Evolutionary conservation across 1,284 basidiomycete genomes (phyloP).

Genomic region (Irpex sp.): DNA sequence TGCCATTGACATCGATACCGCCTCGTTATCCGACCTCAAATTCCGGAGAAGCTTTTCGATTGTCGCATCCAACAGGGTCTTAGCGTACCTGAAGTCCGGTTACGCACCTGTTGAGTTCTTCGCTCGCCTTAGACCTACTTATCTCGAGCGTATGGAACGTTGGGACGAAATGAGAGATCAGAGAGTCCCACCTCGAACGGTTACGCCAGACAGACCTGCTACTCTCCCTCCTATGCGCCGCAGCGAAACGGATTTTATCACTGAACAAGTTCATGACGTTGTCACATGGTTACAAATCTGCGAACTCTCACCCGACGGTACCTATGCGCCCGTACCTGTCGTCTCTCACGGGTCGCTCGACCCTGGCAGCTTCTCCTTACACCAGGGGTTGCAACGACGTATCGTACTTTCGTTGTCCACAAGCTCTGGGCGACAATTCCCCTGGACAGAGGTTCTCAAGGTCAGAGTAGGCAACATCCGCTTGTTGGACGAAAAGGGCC

Average conservation of each 20-base stretch:
- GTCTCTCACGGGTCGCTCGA: constrained; percentile 76
- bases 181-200: constrained; percentile 32
- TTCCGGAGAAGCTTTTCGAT: constrained; percentile 81
- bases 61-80: constrained; percentile 68
- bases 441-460: constrained; percentile 79
- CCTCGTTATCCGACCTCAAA: constrained; percentile 72
- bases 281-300: constrained; percentile 83
- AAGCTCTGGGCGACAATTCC: constrained; percentile 85
- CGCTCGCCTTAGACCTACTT: constrained; percentile 74
- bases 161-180: constrained; percentile 89
- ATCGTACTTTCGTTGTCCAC: constrained; percentile 77
- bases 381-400: constrained; percentile 91
- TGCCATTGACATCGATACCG: constrained; percentile 70
- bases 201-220: constrained; percentile 26
- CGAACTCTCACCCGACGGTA: constrained; percentile 83
- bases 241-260: constrained; percentile 90
- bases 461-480: constrained; percentile 82
- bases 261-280: constrained; percentile 86
- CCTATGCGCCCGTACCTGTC: constrained; percentile 84
- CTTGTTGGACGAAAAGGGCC: constrained; percentile 81
- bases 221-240: constrained; percentile 74
- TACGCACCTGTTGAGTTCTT: constrained; percentile 90
- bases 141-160: constrained; percentile 83
- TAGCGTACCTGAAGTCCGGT: constrained; percentile 67
- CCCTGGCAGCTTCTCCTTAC: constrained; percentile 84